Evolutionary conservation across 2,329 filamentous ascomycete species (phyloP).

Genomic region (Talaromyces sp.): DNA sequence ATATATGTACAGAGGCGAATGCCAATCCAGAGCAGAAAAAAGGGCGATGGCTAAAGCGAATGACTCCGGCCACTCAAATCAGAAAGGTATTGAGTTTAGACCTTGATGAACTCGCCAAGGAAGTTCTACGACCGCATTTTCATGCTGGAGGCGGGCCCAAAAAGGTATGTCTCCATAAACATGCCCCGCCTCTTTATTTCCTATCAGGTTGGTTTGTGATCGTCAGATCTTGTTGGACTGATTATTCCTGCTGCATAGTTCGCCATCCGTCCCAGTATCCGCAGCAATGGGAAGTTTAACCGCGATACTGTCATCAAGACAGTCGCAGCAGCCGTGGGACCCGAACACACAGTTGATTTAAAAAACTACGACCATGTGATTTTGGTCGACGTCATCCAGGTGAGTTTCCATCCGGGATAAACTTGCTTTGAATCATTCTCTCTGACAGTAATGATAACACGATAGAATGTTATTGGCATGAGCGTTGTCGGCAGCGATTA

Average conservation of each 20-base stretch:
- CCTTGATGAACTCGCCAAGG: slow-evolving; percentile 51
- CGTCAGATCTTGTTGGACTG: background rate
- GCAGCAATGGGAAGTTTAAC: slow-evolving; percentile 54
- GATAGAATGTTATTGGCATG: slow-evolving; percentile 59
- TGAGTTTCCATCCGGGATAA: slow-evolving; percentile 27
- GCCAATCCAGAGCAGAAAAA: slow-evolving; percentile 47
- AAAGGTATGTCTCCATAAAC: slow-evolving; percentile 43
- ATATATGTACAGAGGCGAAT: slow-evolving; percentile 53
- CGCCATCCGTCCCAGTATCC: slow-evolving; percentile 57
- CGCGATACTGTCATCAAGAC: slow-evolving; percentile 56
- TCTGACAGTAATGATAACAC: background rate
- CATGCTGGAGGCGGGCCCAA: slow-evolving; percentile 47
- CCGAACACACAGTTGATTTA: slow-evolving; percentile 55
- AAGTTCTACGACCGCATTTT: slow-evolving; percentile 57
- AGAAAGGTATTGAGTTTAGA: slow-evolving; percentile 55
- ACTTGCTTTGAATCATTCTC: background rate
- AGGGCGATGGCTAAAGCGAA: slow-evolving; percentile 55
- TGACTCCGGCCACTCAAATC: slow-evolving; percentile 55
- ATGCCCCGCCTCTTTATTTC: background rate
- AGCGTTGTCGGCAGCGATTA: slow-evolving; percentile 57
- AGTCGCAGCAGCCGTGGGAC: slow-evolving; percentile 54
- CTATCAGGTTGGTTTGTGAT: background rate
- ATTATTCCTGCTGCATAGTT: slow-evolving; percentile 40
- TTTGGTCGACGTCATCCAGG: slow-evolving; percentile 58
- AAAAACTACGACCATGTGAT: slow-evolving; percentile 58